Evolutionary conservation across 768 basidiomycete species (phyloP).

Genomic region (Mycena belliarum): DNA sequence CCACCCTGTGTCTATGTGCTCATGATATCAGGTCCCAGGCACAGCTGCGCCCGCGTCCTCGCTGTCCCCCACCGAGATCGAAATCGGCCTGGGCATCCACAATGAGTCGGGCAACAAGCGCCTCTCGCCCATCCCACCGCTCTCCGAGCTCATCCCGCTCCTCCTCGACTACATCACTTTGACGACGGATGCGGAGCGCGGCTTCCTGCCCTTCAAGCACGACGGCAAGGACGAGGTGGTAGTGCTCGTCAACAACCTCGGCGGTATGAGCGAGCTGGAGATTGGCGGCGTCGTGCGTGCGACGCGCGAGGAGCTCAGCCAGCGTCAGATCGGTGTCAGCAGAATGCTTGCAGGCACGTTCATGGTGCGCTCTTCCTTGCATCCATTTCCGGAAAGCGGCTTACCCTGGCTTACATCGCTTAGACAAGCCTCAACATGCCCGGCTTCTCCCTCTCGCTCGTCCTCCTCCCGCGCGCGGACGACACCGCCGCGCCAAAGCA

Average conservation of each 20-base stretch:
- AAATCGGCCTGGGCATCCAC: slow-evolving; percentile 91
- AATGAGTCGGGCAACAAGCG: slow-evolving; percentile 81
- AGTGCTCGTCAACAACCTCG: slow-evolving; percentile 85
- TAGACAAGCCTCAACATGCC: slow-evolving; percentile 93
- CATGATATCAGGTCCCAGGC: slow-evolving; percentile 65
- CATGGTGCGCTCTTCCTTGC: slow-evolving; percentile 57
- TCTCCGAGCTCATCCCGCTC: slow-evolving; percentile 67
- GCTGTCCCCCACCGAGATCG: slow-evolving; percentile 66
- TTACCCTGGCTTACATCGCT: not conserved
- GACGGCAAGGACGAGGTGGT: slow-evolving; percentile 69
- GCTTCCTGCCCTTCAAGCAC: slow-evolving; percentile 64
- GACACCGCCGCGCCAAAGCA: slow-evolving; percentile 39
- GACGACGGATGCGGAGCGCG: slow-evolving; percentile 74
- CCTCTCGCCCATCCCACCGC: slow-evolving; percentile 69
- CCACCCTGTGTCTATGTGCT: not conserved
- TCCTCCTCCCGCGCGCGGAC: slow-evolving; percentile 62
- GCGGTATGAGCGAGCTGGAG: slow-evolving; percentile 83
- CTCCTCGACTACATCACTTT: slow-evolving; percentile 71
- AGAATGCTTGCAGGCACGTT: slow-evolving; percentile 78
- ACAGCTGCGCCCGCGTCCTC: slow-evolving; percentile 60
- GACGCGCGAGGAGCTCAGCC: slow-evolving; percentile 53
- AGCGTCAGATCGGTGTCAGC: slow-evolving; percentile 55
- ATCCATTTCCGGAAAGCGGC: not conserved
- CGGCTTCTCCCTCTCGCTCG: slow-evolving; percentile 83
- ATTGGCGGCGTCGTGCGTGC: slow-evolving; percentile 69